These are phyloP conservation scores for Monosporozyma servazzii DNA, from an alignment of 805 yeast species.

Conservation along the genomic window DNA sequence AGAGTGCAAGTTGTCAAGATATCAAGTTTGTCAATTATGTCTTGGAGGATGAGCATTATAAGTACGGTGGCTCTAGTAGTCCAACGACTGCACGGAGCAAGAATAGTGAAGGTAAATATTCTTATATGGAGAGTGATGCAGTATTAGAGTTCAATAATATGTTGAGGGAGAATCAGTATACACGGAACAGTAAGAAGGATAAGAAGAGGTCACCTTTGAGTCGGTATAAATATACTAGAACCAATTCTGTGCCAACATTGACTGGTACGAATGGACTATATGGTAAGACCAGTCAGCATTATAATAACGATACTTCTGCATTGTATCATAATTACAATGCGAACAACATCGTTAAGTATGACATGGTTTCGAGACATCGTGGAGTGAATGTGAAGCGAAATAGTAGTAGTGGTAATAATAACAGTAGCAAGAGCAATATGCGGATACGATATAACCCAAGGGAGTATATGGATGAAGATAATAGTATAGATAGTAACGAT, in stretches of 20 bases:
- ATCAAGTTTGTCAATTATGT: not conserved
- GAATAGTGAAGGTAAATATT: no score
- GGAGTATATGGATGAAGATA: not conserved
- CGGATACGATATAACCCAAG: not conserved
- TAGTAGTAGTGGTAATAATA: no score
- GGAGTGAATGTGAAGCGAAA: no score
- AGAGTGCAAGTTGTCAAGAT: not conserved
- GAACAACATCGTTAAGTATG: not conserved
- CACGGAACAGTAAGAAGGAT: not conserved
- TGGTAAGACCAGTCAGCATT: no score
- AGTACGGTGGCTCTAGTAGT: not conserved
- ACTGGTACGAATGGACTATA: not conserved
- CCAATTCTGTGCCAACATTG: not conserved
- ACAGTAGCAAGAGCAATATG: no score
- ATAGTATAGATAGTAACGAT: not conserved
- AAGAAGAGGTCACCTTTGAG: not conserved
- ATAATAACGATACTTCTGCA: not conserved
- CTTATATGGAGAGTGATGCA: not conserved
- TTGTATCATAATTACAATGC: not conserved
- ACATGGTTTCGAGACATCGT: not conserved
- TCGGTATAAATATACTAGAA: not conserved
- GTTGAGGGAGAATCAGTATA: not conserved
- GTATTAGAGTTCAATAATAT: not conserved
- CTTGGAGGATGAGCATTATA: not conserved
- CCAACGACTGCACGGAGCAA: not conserved